A percentile compares a stretch with the other conserved stretches of the same genome.
phyloP scores from a whole-genome alignment of 768 basidiomycete genomes.

The Phaffia australis region DNA sequence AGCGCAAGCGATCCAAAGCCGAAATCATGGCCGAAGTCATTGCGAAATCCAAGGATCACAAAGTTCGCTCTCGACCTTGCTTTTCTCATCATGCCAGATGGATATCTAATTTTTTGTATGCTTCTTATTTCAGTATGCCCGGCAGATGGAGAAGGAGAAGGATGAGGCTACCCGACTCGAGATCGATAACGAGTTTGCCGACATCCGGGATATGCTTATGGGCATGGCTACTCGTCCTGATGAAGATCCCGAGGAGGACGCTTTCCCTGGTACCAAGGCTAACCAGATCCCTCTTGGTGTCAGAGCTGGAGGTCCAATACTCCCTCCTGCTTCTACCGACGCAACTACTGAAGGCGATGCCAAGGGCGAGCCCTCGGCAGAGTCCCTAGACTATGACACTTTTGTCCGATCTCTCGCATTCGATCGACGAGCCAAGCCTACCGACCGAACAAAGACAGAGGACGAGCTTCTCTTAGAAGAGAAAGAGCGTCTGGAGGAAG shows the following conservation, averaged over 20 bases:
- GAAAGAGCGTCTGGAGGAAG: slow-evolving; percentile 73
- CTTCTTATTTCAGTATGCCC: slow-evolving; percentile 48
- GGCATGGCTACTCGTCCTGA: slow-evolving; percentile 32
- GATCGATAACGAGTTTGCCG: slow-evolving; percentile 77
- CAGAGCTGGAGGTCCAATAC: slow-evolving; percentile 5
- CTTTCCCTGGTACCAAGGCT: slow-evolving; percentile 10
- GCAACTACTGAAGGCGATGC: slow-evolving; percentile 5
- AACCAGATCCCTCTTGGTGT: slow-evolving; percentile 25
- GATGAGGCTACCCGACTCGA: slow-evolving; percentile 76
- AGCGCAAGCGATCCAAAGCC: slow-evolving; percentile 77
- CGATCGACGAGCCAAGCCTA: slow-evolving; percentile 84
- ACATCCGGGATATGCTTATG: slow-evolving; percentile 63
- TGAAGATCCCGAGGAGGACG: slow-evolving; percentile 5
- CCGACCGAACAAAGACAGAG: slow-evolving; percentile 90
- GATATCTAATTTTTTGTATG: not conserved
- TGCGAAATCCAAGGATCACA: slow-evolving; percentile 91
- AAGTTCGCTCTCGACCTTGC: slow-evolving; percentile 46
- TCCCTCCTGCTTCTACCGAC: slow-evolving; percentile 1
- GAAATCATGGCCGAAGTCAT: slow-evolving; percentile 98
- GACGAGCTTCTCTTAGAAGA: slow-evolving; percentile 84
- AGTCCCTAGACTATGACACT: slow-evolving; percentile 70
- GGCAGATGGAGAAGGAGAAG: slow-evolving; percentile 79
- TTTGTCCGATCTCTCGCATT: slow-evolving; percentile 85
- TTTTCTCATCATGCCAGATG: not conserved
- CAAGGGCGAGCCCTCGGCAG: slow-evolving; percentile 22